phyloP scores from a whole-genome alignment of 106 monocot species.

The Dendrobium catenatum region DNA sequence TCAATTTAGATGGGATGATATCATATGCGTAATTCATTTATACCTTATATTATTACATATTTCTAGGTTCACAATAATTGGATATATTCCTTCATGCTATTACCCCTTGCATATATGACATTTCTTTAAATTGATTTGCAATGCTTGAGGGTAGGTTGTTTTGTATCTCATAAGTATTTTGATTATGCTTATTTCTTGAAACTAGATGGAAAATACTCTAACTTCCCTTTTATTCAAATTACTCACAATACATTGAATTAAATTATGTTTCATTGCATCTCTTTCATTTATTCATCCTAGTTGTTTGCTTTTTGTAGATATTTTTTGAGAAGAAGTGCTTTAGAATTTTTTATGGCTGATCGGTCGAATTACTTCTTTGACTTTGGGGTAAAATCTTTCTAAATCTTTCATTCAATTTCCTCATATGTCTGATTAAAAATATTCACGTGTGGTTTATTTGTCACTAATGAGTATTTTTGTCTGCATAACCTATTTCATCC shows the following conservation, averaged over 20 bases:
- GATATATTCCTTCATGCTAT: neutral
- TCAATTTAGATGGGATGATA: neutral
- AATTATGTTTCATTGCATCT: neutral
- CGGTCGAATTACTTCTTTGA: conserved; percentile 93
- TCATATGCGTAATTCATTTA: neutral
- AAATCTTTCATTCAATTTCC: neutral
- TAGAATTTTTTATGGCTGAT: conserved; percentile 93
- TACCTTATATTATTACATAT: neutral
- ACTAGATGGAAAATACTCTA: neutral
- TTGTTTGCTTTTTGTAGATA: conserved; percentile 47
- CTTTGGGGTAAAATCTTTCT: conserved; percentile 63
- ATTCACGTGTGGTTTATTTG: neutral
- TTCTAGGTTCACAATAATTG: neutral
- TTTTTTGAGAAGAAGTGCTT: conserved; percentile 81
- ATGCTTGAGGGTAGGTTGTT: neutral
- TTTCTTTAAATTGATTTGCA: neutral
- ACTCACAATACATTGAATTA: neutral
- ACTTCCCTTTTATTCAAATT: neutral
- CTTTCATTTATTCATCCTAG: neutral
- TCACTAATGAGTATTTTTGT: neutral
- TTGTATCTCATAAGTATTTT: neutral
- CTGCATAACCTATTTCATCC: neutral
- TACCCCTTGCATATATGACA: neutral
- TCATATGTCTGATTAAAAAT: neutral
- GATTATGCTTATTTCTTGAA: neutral